Evolutionary conservation across 1,284 basidiomycete genomes (phyloP).

Genomic region (Xerocomus nothofagi): DNA sequence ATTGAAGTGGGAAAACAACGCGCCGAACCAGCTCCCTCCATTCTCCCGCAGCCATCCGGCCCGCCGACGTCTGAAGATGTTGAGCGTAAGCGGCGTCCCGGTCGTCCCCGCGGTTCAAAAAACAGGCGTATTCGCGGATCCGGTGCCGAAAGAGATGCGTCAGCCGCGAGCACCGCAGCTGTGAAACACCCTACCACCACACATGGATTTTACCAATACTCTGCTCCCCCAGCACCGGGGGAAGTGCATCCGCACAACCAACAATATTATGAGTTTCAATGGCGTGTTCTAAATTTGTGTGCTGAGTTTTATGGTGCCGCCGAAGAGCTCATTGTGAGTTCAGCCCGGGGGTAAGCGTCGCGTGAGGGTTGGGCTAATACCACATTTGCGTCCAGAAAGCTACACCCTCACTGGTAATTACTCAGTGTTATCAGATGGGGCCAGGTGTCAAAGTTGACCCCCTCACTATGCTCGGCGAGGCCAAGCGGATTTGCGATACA

Average conservation of each 20-base stretch:
- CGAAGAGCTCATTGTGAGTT: conserved; percentile 75
- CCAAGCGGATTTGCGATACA: conserved; percentile 73
- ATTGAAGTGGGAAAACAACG: conserved; percentile 23
- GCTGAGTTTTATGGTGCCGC: conserved; percentile 82
- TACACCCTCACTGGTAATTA: conserved; percentile 68
- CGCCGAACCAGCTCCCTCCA: conserved; percentile 16
- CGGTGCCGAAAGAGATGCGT: conserved; percentile 31
- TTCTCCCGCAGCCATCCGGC: conserved; percentile 22
- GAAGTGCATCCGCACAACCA: conserved; percentile 67
- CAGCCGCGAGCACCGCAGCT: conserved; percentile 15
- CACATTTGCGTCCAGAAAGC: conserved; percentile 52
- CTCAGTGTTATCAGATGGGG: conserved; percentile 76
- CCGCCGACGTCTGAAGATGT: conserved; percentile 25
- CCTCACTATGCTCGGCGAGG: conserved; percentile 66
- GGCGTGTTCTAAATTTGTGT: conserved; percentile 77
- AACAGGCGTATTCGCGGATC: conserved; percentile 53
- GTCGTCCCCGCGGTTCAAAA: conserved; percentile 74
- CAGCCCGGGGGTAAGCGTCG: conserved; percentile 12
- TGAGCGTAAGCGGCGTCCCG: conserved; percentile 62
- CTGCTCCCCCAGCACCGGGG: conserved; percentile 31
- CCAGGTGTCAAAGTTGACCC: conserved; percentile 70
- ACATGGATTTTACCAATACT: conserved; percentile 33
- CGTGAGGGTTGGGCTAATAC: conserved; percentile 10
- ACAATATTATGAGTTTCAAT: conserved; percentile 81
- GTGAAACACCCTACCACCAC: conserved; percentile 21